Conservation (phyloP, 148 eudicot genomes). For the Vaccinium vitisidaea region DNA sequence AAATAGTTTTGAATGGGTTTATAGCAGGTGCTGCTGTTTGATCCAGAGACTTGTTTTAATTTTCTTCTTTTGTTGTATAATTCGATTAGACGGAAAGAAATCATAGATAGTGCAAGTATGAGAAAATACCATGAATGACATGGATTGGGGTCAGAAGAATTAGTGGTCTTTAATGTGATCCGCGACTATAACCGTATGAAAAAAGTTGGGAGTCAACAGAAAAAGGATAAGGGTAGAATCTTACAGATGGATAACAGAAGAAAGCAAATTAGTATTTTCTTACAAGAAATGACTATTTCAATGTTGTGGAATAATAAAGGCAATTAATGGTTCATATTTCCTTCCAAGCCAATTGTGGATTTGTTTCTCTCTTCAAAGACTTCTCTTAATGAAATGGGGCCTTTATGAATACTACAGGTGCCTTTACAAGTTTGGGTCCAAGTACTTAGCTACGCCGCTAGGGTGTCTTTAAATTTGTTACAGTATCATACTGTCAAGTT, state of each 20-base stretch:
- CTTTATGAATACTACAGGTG: background rate
- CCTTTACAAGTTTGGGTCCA: background rate
- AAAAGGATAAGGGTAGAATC: background rate
- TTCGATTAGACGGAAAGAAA: too few species aligned
- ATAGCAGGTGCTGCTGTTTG: too few species aligned
- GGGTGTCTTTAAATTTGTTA: background rate
- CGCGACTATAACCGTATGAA: background rate
- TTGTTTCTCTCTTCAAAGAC: slow-evolving; percentile 6
- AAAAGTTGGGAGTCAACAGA: background rate
- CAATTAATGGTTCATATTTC: background rate
- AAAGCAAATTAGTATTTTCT: background rate
- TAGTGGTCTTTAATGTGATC: background rate
- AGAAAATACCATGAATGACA: background rate
- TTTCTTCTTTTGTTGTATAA: too few species aligned
- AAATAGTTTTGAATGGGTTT: background rate
- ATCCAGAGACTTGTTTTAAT: background rate
- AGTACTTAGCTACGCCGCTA: background rate
- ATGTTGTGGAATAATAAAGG: background rate
- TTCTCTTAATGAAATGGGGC: too few species aligned
- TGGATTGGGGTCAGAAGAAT: background rate
- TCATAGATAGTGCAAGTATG: background rate
- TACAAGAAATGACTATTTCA: background rate
- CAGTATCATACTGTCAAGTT: background rate
- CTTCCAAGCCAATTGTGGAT: background rate
- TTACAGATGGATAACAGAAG: too few species aligned